Evolutionary conservation across 148 eudicot genomes (phyloP), one percentile per base, ranked within the genome.

Genomic region (Dysphania ambrosioides): DNA sequence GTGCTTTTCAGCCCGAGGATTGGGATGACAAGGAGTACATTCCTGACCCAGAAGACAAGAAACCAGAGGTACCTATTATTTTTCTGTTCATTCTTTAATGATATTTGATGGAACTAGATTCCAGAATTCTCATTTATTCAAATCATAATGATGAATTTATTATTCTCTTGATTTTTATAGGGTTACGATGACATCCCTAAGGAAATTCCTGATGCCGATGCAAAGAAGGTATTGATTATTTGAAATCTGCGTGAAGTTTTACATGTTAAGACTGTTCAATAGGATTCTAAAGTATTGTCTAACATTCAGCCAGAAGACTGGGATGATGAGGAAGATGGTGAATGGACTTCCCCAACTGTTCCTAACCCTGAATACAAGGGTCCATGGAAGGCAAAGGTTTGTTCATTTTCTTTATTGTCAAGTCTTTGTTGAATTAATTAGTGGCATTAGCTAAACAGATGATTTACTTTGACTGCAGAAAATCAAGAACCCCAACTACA

Each of bases 281-380:
- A 21, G 3, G 56, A 55, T 41, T n/a, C n/a, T n/a, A n/a, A n/a
- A n/a, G 30, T 77, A 15, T 27, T 11, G 66, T 76, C 36, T 77
- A 15, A 10, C 75, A 62, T 74, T 75, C 82, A 93, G 98, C 98
- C 98, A 3, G 98, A 94, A 83, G 98, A 94, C 65, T 94, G 98
- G 98, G 98, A 94, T 86, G 97, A 94, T 69, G 98, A 91, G 88
- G 98, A 94, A 88, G 98, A 94, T 90, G 97, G 98, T 70, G 98
- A 91, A 80, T 94, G 98, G 98, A 88, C 97, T 9, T 83, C 90
- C 38, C 98, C 98, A 53, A 94, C 98, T 40, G 83, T 87, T 71
- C 88, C 96, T 13, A 91, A 94, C 85, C 92, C 98, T 3, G 96
- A 94, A 83, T 94, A 88, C 93, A 94, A 94, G 96, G 98, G 98